Evolutionary conservation across 1,284 basidiomycete species (phyloP).

Genomic region (Xanthoconium separans): DNA sequence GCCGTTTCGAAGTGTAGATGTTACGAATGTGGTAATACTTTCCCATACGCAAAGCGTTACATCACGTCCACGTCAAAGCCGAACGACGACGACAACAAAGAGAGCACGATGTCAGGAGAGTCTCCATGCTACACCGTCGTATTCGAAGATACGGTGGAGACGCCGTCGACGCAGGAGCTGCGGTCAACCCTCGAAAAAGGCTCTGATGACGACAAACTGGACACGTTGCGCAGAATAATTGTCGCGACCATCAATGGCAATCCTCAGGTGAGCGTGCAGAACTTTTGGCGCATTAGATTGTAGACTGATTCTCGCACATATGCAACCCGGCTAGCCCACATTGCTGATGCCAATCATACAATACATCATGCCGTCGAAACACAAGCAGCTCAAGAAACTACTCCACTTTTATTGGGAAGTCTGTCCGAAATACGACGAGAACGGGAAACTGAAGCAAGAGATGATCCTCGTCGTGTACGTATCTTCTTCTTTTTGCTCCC

Average conservation of each 20-base stretch:
- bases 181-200: conserved; percentile 91
- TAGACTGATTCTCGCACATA: conserved; percentile 2
- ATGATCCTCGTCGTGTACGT: conserved; percentile 99
- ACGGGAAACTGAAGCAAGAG: conserved; percentile 98
- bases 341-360: conserved; percentile 99
- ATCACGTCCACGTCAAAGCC: conserved; percentile 6
- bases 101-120: conserved; percentile 41
- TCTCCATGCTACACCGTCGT: conserved; percentile 83
- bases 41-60: conserved; percentile 9
- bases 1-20: too few relatives aligned
- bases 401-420: conserved; percentile 99
- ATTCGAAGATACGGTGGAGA: conserved; percentile 75
- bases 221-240: conserved; percentile 95
- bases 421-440: conserved; percentile 97
- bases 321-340: conserved; percentile 55
- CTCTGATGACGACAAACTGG: conserved; percentile 96
- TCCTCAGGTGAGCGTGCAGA: conserved; percentile 55
- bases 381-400: conserved; percentile 98
- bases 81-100: conserved; percentile 16
- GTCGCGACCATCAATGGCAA: conserved; percentile 96
- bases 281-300: conserved; percentile 4
- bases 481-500: neutral
- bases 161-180: conserved; percentile 82
- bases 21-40: conserved; percentile 9
- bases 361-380: conserved; percentile 84